Percentiles rank a stretch among this genome's conserved stretches.
These are phyloP conservation scores for Setaria viridis DNA, from an alignment of 202 grass and related monocot genomes.

Conservation along the genomic window DNA sequence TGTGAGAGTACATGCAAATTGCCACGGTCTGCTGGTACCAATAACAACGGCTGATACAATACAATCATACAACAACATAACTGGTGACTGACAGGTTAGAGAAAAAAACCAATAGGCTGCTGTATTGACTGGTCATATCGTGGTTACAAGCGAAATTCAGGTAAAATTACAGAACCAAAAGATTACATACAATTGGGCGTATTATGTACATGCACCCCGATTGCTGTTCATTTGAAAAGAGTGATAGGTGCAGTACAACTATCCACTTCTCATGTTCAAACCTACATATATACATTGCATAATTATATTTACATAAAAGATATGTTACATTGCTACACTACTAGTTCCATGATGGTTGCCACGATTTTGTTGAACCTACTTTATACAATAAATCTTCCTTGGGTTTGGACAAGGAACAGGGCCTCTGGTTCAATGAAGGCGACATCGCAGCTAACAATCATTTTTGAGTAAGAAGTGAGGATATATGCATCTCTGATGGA, in stretches of 20 bases:
- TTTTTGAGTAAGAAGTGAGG: conserved; percentile 60
- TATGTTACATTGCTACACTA: not conserved
- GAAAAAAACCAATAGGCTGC: not conserved
- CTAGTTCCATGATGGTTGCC: not conserved
- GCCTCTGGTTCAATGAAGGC: conserved; percentile 44
- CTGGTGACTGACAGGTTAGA: not conserved
- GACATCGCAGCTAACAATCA: conserved; percentile 80
- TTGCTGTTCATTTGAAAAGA: not conserved
- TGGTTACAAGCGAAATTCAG: not conserved
- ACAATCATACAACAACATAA: not conserved
- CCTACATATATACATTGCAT: not conserved
- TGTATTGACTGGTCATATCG: not conserved
- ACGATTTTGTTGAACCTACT: conserved; percentile 4
- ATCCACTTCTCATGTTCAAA: not conserved
- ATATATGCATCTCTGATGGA: conserved; percentile 71
- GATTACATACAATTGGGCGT: not conserved
- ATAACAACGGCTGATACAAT: not conserved
- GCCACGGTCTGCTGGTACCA: not conserved
- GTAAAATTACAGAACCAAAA: not conserved
- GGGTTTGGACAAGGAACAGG: not conserved
- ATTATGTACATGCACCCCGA: not conserved
- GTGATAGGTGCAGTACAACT: not conserved
- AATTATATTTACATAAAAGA: conserved; percentile 25
- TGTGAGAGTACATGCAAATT: not conserved
- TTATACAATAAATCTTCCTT: conserved; percentile 13